Base-by-base conservation (phyloP, 208 protist genomes). In the Crithidia bombi region DNA sequence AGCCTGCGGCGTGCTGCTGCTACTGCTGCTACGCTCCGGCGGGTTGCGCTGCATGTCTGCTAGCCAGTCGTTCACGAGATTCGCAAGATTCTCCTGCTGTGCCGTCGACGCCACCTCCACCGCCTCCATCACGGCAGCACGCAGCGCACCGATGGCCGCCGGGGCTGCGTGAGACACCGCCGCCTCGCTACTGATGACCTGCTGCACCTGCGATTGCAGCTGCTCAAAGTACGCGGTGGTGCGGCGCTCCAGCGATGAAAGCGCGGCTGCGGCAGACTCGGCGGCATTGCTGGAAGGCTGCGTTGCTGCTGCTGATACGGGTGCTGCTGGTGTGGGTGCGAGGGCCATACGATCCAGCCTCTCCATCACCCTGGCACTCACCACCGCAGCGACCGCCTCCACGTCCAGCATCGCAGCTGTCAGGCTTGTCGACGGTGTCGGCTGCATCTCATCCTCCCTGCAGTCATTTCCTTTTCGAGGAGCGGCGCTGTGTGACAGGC, bases 11-110 rank as follows among this genome's bases (percentile, higher is more conserved):
- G 38, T 30, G 39, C 28, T 41, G n/a, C 52, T 59, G 47, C 30
- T 54, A 36, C 44, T 49, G 65, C 46, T 46, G 26, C 41, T 23
- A 35, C 33, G 15, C 26, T 10, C 44, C 9, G 26, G 5, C 3
- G 44, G 19, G 32, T 28, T 41, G 44, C 30, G 35, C 36, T 47
- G 44, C 49, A 76, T 55, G 6, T 67, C 65, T 0, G 64, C 46
- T 11, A 92, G 23, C 46, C 81, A 44, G 17, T 86, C 82, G 23
- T 72, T 63, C 25, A 92, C 35, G 2, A 81, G 49, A 30, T 54
- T 67, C 32, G 56, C 44, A 39, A 94, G 41, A n/a, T 67, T 63
- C 58, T 88, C 83, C 52, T 89, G 83, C 56, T 94, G 85, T 36
- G 74, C 38, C 14, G 62, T 68, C 21, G 81, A 72, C 5, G 83